Evolutionary conservation across 139 green algal genomes (phyloP), one percentile per base, ranked within the genome.

Genomic region (Chloropicon primus): DNA sequence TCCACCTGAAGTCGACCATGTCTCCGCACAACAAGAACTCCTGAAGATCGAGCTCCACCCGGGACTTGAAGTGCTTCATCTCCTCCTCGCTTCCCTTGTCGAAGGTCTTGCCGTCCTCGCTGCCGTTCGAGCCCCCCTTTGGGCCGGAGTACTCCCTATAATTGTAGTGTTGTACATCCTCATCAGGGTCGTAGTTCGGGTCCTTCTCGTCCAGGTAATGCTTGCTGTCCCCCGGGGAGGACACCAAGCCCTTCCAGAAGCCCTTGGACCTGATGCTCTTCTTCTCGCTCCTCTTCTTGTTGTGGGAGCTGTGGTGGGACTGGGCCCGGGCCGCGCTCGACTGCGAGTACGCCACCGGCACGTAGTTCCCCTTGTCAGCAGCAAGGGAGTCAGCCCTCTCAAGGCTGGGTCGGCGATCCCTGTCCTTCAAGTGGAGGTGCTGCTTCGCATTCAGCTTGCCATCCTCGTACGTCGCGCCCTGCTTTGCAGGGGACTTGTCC

Each of bases 111-210:
- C n/a, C n/a, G n/a, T n/a, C n/a, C n/a, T n/a, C n/a, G n/a, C n/a
- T n/a, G n/a, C n/a, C n/a, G n/a, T n/a, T n/a, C n/a, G n/a, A n/a
- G n/a, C n/a, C n/a, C n/a, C n/a, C n/a, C n/a, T n/a, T n/a, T n/a
- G n/a, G n/a, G n/a, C n/a, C n/a, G n/a, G n/a, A n/a, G n/a, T n/a
- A n/a, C n/a, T n/a, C n/a, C n/a, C n/a, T n/a, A n/a, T n/a, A n/a
- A n/a, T n/a, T n/a, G n/a, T n/a, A n/a, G n/a, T n/a, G n/a, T 41
- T 28, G 71, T 85, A 74, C 29, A 87, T 92, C 87, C 71, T 91
- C 90, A 78, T 92, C 92, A 0, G 82, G 89, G 82, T 96, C 86
- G 74, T 93, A 96, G 82, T 96, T 97, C 25, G 92, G 92, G 83
- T 97, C 92, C 62, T 87, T 88, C 10, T 77, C 81, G 86, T 94